Percentiles rank a stretch among this genome's conserved stretches.
Conservation (phyloP, 2,329 filamentous ascomycete species). For the Colletotrichum spinosum region DNA sequence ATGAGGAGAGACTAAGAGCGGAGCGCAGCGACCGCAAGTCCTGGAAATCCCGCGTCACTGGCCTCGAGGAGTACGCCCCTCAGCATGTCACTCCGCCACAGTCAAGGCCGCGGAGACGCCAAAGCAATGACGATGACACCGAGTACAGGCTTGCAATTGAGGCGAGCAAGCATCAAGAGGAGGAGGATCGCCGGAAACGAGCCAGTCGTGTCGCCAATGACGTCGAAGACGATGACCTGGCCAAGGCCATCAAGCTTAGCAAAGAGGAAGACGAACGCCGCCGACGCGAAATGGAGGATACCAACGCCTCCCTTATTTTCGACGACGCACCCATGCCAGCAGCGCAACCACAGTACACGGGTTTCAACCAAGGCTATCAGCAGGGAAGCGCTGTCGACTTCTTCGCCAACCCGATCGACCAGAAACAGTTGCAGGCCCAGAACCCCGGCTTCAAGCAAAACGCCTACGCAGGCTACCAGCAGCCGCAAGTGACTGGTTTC, state of each 20-base stretch:
- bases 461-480: slow-evolving; percentile 63
- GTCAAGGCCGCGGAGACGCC: slow-evolving; percentile 58
- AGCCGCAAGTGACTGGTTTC: slow-evolving; percentile 61
- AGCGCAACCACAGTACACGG: slow-evolving; percentile 80
- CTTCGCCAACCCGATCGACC: slow-evolving; percentile 93
- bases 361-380: slow-evolving; percentile 97
- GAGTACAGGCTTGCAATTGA: slow-evolving; percentile 93
- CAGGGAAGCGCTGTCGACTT: slow-evolving; percentile 97
- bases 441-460: slow-evolving; percentile 78
- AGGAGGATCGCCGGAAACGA: slow-evolving; percentile 85
- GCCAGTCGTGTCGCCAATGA: slow-evolving; percentile 65
- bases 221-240: slow-evolving; percentile 85
- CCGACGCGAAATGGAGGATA: slow-evolving; percentile 86
- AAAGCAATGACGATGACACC: slow-evolving; percentile 79
- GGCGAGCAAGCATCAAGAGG: slow-evolving; percentile 94
- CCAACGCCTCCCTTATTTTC: slow-evolving; percentile 88
- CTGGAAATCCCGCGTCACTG: slow-evolving; percentile 97
- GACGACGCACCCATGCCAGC: slow-evolving; percentile 73
- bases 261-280: slow-evolving; percentile 94
- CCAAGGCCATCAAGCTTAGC: slow-evolving; percentile 94
- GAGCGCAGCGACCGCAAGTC: slow-evolving; percentile 92
- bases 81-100: slow-evolving; percentile 52
- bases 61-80: slow-evolving; percentile 83
- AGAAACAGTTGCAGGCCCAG: slow-evolving; percentile 79
- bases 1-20: slow-evolving; percentile 90